A percentile compares a stretch with the other conserved stretches of the same genome.
phyloP scores from a whole-genome alignment of 1,284 basidiomycete genomes.

The Trichosporon sp. region DNA sequence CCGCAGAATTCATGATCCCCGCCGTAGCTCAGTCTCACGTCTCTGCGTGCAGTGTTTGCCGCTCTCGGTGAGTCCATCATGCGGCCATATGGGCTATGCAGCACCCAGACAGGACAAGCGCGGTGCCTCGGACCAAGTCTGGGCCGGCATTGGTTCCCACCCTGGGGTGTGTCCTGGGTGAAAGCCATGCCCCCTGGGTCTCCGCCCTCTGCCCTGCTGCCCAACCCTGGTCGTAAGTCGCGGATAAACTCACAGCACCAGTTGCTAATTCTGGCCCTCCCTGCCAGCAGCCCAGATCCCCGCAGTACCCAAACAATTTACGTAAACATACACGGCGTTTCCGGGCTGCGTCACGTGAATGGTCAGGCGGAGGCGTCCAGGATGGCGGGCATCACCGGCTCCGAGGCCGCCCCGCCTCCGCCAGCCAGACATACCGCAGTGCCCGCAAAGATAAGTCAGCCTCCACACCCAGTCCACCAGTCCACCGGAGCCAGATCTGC shows the following conservation, averaged over 20 bases:
- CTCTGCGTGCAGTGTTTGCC: neutral
- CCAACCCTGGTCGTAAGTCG: neutral
- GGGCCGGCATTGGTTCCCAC: conserved; percentile 10
- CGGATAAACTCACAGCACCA: neutral
- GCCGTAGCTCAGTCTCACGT: no score
- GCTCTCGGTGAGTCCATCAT: neutral
- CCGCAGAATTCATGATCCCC: neutral
- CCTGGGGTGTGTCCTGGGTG: neutral
- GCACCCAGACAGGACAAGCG: neutral
- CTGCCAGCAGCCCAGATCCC: neutral
- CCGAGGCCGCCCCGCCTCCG: neutral
- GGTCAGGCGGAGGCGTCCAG: no score
- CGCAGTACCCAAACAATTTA: neutral
- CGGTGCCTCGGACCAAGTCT: conserved; percentile 12
- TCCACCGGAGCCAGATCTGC: neutral
- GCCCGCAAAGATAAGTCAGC: neutral
- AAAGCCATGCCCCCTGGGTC: neutral
- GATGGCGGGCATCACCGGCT: neutral
- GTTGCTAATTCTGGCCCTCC: neutral
- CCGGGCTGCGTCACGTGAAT: neutral
- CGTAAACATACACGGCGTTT: neutral
- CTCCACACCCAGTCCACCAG: neutral
- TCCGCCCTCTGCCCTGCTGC: neutral
- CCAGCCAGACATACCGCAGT: neutral
- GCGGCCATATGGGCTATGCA: neutral